Percentiles rank a stretch among this genome's conserved stretches.
Conservation (phyloP, 495 filamentous ascomycete species). For the Glutinoglossum americanum region DNA sequence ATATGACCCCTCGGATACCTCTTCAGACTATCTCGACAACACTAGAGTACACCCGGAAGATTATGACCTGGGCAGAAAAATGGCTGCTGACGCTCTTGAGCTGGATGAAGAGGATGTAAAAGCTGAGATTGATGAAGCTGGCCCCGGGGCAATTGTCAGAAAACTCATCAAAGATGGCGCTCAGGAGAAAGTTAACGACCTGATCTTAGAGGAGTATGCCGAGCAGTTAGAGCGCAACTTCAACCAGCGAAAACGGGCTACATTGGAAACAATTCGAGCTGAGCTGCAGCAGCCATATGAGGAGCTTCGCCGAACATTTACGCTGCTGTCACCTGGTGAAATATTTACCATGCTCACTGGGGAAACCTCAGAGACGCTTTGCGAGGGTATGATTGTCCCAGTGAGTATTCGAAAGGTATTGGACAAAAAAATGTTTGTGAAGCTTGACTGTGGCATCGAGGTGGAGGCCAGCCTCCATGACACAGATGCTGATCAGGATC, state of each 20-base stretch:
- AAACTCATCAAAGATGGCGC: slow-evolving; percentile 79
- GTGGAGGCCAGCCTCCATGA: slow-evolving; percentile 41
- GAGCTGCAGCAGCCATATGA: slow-evolving; percentile 86
- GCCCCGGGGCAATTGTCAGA: slow-evolving; percentile 70
- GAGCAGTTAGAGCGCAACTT: slow-evolving; percentile 86
- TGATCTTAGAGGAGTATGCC: slow-evolving; percentile 90
- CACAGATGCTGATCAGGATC: slow-evolving; percentile 42
- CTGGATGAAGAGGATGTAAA: slow-evolving; percentile 96
- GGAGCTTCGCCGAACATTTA: slow-evolving; percentile 69
- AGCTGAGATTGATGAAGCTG: slow-evolving; percentile 73
- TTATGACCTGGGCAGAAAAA: slow-evolving; percentile 90
- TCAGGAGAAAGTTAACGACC: slow-evolving; percentile 85
- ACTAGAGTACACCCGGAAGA: slow-evolving; percentile 95
- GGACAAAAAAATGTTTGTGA: slow-evolving; percentile 53
- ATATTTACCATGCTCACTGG: slow-evolving; percentile 96
- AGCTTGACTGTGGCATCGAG: slow-evolving; percentile 84
- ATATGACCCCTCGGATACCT: slow-evolving; percentile 54
- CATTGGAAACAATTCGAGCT: slow-evolving; percentile 85
- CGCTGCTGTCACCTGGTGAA: slow-evolving; percentile 47
- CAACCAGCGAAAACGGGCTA: slow-evolving; percentile 84
- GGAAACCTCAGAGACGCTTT: slow-evolving; percentile 65
- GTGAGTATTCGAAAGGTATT: slow-evolving; percentile 74
- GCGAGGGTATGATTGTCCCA: slow-evolving; percentile 74
- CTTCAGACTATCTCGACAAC: slow-evolving; percentile 83
- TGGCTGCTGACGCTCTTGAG: slow-evolving; percentile 91